Base-by-base conservation (phyloP, 2,329 filamentous ascomycete genomes). In the Colletotrichum coccodes region DNA sequence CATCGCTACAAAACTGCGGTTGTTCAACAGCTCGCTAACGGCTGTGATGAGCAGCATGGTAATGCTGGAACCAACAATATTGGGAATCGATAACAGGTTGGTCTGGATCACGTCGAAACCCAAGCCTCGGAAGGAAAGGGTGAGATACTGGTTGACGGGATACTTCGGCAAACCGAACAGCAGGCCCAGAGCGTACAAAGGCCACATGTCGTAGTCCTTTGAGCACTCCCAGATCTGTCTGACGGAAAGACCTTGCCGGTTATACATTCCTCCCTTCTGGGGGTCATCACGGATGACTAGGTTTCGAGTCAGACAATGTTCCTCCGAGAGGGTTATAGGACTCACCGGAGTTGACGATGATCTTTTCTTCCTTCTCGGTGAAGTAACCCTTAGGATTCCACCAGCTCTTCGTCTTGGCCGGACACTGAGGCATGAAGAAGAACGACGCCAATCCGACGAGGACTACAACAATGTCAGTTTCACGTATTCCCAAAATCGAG, bases 171-270 rank as follows among this genome's bases (percentile, higher is more conserved):
- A 71, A 28, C 71, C 70, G 57, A 86, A 87, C 3, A 79, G 76
- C 3, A 86, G 74, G 3, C 85, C 84, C 32, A 86, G 76, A 12
- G 83, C 67, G 72, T 87, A 89, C 12, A 87, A 73, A 0, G 85
- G 85, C 85, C 85, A 90, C 64, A 90, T 79, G 69, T 90, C 85
- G 64, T 86, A 90, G 72, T 89, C 87, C 2, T 77, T 79, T 7
- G 88, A 73, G 4, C 83, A 81, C 18, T 83, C 74, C 81, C 84
- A 86, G 1, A 89, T 80, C 3, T 82, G 78, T 9, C 76, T 78
- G 3, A 79, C 77, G 0, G 83, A 85, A n/a, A 90, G 79, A 0
- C 83, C 83, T 73, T 89, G 81, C 6, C 87, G 83, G 65, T 89
- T 89, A 73, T 89, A 85, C 85, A 90, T 89, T 57, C 84, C 83